These are phyloP conservation scores for Xylariomycetidae sp. DNA, from an alignment of 2,329 filamentous ascomycete genomes.

Conservation along the genomic window DNA sequence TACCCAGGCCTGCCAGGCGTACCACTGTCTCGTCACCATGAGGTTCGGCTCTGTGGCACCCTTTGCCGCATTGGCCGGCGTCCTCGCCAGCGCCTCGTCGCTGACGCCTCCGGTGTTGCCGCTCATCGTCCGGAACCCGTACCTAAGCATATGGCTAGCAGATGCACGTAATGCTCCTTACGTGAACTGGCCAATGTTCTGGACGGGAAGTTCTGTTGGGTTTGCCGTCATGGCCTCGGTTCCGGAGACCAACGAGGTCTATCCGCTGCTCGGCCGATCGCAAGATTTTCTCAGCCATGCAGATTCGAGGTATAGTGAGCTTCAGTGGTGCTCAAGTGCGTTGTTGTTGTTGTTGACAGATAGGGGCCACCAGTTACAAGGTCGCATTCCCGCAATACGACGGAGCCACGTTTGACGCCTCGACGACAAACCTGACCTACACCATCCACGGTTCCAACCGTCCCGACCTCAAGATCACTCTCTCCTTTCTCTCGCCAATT, in stretches of 20 bases:
- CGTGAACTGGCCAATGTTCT: slow-evolving; percentile 83
- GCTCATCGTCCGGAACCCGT: slow-evolving; percentile 53
- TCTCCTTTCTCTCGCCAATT: slow-evolving; percentile 66
- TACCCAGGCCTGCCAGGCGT: too few relatives aligned
- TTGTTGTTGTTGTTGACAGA: too few relatives aligned
- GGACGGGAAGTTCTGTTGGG: slow-evolving; percentile 52
- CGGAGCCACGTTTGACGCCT: slow-evolving; percentile 42
- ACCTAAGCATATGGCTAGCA: slow-evolving; percentile 55
- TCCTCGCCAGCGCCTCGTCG: slow-evolving; percentile 39
- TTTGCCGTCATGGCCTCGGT: slow-evolving; percentile 45
- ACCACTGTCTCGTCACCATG: slow-evolving; percentile 16
- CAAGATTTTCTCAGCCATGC: slow-evolving; percentile 42
- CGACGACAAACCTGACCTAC: slow-evolving; percentile 44
- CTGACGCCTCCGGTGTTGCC: slow-evolving; percentile 52
- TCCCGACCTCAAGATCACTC: slow-evolving; percentile 31
- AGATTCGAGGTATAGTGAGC: too few relatives aligned
- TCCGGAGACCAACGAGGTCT: slow-evolving; percentile 35
- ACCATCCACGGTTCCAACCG: slow-evolving; percentile 25
- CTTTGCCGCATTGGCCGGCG: slow-evolving; percentile 26
- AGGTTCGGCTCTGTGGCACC: slow-evolving; percentile 18
- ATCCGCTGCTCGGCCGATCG: slow-evolving; percentile 44
- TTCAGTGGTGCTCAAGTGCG: too few relatives aligned
- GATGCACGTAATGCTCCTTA: slow-evolving; percentile 69
- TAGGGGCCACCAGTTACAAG: slow-evolving; percentile 28
- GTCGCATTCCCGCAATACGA: slow-evolving; percentile 36